Conservation (phyloP, 1,139 yeast genomes). For the Suhomyces kunorum region DNA sequence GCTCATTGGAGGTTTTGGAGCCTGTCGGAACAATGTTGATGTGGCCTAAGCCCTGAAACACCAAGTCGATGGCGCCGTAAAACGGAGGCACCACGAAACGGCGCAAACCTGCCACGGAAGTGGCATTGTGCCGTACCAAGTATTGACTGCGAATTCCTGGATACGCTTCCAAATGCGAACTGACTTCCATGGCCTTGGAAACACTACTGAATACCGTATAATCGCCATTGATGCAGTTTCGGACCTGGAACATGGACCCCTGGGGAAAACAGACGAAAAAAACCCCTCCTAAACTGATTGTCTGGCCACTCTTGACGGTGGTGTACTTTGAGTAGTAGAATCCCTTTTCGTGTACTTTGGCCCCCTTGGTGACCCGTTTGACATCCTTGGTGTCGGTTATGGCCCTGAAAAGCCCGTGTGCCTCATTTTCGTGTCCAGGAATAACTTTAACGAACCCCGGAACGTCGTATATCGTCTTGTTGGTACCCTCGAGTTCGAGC, state of each 20-base stretch:
- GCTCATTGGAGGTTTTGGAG: conserved; percentile 27
- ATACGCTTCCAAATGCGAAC: conserved; percentile 18
- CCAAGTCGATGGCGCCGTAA: conserved; percentile 65
- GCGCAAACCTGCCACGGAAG: conserved; percentile 33
- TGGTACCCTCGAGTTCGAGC: conserved; percentile 27
- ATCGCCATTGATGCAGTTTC: conserved; percentile 38
- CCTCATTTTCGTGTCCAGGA: conserved; percentile 14
- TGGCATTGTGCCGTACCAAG: conserved; percentile 25
- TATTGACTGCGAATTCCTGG: conserved; percentile 32
- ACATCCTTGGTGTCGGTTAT: conserved; percentile 29
- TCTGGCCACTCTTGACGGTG: conserved; percentile 46
- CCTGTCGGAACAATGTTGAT: conserved; percentile 69
- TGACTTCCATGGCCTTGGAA: conserved; percentile 30
- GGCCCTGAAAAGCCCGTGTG: conserved; percentile 34
- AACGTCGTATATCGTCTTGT: conserved; percentile 48
- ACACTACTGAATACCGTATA: conserved; percentile 28
- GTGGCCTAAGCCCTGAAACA: conserved; percentile 68
- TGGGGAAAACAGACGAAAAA: conserved; percentile 48
- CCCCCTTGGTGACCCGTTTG: conserved; percentile 42
- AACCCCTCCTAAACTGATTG: conserved; percentile 61
- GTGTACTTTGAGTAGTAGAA: conserved; percentile 37
- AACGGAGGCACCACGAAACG: conserved; percentile 67
- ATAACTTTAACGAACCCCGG: conserved; percentile 49
- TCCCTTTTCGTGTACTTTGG: conserved; percentile 35
- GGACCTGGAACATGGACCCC: conserved; percentile 45